Percentiles rank a stretch among this genome's conserved stretches.
These are phyloP conservation scores for Mrakia frigida DNA, from an alignment of 768 basidiomycete species.

Conservation along the genomic window DNA sequence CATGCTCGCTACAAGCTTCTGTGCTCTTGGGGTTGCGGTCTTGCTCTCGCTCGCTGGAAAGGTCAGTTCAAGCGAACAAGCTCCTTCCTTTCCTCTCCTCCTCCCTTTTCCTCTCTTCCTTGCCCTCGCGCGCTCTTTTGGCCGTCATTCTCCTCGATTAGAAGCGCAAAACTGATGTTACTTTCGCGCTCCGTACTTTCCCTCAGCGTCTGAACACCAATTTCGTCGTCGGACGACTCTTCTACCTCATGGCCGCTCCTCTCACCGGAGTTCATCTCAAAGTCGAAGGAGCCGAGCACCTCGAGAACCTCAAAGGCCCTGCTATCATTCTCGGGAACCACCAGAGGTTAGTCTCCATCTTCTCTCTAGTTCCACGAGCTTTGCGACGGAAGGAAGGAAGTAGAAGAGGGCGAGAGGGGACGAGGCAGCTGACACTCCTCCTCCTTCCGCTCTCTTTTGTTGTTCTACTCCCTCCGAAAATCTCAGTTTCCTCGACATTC, in stretches of 20 bases:
- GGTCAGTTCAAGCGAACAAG: conserved; percentile 17
- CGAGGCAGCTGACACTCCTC: neutral
- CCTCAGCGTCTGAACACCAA: conserved; percentile 53
- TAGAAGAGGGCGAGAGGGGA: neutral
- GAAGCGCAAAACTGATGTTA: neutral
- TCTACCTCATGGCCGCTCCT: conserved; percentile 64
- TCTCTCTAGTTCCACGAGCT: neutral
- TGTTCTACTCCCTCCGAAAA: neutral
- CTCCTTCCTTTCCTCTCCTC: neutral
- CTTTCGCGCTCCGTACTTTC: too few species aligned
- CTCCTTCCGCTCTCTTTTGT: neutral
- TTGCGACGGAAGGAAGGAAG: neutral
- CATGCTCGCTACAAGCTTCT: conserved; percentile 13
- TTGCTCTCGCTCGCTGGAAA: conserved; percentile 13
- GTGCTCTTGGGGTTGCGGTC: conserved; percentile 28
- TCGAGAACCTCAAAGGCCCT: conserved; percentile 56
- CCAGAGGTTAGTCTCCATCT: conserved; percentile 55
- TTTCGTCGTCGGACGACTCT: conserved; percentile 72
- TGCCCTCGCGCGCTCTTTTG: neutral
- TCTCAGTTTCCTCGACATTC: conserved; percentile 65
- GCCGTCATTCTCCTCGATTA: neutral
- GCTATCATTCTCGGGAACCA: conserved; percentile 81
- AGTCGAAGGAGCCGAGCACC: conserved; percentile 80
- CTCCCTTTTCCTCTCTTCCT: neutral
- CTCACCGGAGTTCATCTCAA: conserved; percentile 63